Base-by-base conservation (phyloP, 768 basidiomycete genomes). In the Tephrocybe sp. region DNA sequence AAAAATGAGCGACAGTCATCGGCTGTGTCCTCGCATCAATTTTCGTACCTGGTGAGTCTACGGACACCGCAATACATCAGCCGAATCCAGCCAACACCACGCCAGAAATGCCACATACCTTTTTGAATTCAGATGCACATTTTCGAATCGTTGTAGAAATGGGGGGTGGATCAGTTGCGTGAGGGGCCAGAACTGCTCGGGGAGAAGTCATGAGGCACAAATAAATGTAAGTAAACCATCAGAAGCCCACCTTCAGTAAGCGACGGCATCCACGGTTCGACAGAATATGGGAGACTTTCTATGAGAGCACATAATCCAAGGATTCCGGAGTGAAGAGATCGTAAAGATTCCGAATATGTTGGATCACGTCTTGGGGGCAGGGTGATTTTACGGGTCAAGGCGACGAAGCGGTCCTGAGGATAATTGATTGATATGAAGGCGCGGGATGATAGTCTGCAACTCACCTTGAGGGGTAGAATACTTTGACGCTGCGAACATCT, bases 201-300 rank as follows among this genome's bases (percentile, higher is more conserved):
- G 49, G 55, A 51, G 27, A 54, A 34, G 45, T 35, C 52, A 35
- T 49, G 32, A 52, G 50, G 44, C 25, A 16, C 18, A 41, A 34
- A 49, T 38, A 27, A 21, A 21, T 19, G 38, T 34, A 36, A 36
- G 19, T 25, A 46, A 19, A 35, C 27, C 13, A 44, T 37, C 24
- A 36, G 45, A 31, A 45, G 56, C 72, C 32, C 58, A 87, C 88
- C 79, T 74, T 90, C 88, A 28, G 87, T 88, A 44, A 91, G 74
- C 16, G 86, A 72, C 25, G 88, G 88, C 79, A 96, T 84, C 87
- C 93, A 98, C 37, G 84, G 77, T 59, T 96, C 95, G 2, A 97
- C 89, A 9, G 93, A 92, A 71, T 96, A 97, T 11, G 95, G 95
- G 68, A 89, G 89, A 49, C 94, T 95, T 64, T 92, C 90, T 43